phyloP scores from a whole-genome alignment of 768 basidiomycete species.

The Cyathus striatus region DNA sequence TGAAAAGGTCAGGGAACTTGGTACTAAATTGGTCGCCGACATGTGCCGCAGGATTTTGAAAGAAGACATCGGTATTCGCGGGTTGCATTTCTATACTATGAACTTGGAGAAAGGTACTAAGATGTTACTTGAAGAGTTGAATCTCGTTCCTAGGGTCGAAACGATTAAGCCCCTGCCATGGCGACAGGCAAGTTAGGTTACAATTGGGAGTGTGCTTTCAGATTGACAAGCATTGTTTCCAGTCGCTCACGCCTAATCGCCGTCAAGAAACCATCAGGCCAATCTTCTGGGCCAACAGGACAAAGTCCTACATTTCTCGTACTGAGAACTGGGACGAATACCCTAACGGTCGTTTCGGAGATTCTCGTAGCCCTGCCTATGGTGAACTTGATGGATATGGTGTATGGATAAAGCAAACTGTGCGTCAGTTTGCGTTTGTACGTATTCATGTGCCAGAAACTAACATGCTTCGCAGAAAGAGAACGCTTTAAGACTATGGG shows the following conservation, averaged over 20 bases:
- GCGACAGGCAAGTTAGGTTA: constrained; percentile 66
- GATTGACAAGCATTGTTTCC: constrained; percentile 11
- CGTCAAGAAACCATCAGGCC: constrained; percentile 92
- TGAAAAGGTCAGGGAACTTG: constrained; percentile 87
- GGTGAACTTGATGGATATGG: constrained; percentile 98
- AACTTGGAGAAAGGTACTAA: constrained; percentile 94
- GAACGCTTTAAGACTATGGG: constrained; percentile 87
- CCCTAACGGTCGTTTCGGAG: constrained; percentile 98
- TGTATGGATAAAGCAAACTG: constrained; percentile 86
- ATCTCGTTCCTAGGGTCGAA: constrained; percentile 82
- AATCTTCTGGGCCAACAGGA: constrained; percentile 98
- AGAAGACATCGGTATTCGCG: constrained; percentile 77
- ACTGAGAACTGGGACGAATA: constrained; percentile 99
- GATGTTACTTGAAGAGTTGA: constrained; percentile 91
- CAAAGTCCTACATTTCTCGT: constrained; percentile 90
- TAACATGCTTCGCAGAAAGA: constrained; percentile 53
- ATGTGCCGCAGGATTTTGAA: constrained; percentile 87
- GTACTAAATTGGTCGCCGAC: constrained; percentile 90
- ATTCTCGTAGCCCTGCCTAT: constrained; percentile 95
- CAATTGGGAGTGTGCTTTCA: neutral
- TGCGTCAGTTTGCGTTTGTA: constrained; percentile 19
- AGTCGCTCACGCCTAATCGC: constrained; percentile 91
- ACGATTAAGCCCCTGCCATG: constrained; percentile 94
- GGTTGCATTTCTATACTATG: constrained; percentile 96
- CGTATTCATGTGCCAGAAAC: constrained; percentile 4